Base-by-base conservation (phyloP, 768 basidiomycete genomes). In the Pleurotus cornucopiae region DNA sequence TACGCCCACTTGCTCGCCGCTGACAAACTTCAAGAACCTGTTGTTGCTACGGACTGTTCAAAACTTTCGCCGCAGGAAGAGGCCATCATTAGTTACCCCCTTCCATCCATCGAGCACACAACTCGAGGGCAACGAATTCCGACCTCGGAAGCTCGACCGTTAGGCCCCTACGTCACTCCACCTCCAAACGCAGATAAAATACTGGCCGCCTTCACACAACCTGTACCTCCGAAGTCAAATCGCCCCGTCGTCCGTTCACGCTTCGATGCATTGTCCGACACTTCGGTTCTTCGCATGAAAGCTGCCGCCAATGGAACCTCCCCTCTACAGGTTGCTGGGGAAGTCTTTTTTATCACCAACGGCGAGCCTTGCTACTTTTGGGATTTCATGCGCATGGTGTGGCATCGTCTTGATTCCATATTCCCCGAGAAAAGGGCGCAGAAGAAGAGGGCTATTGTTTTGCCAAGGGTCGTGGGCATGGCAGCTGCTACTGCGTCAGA, bases 361-460 rank as follows among this genome's bases (percentile, higher is more conserved):
- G 94, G 94, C 59, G 95, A 98, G 67, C 96, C 95, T 2, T 79
- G 86, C 55, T 91, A 92, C 71, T 98, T 98, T 76, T 99, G 96
- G 96, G 94, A 97, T 72, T 86, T 96, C 65, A 78, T 86, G 26
- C 81, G 92, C 5, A 71, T 80, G 2, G 71, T 97, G n/a, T 98
- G 92, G 93, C 72, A 78, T 25, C 76, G 79, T 18, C 78, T 90
- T 54, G 83, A 84, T 66, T 73, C 76, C 47, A 73, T 79, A 49
- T 85, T 85, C 65, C 77, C 83, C 13, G 83, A 80, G 5, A 75
- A 75, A 60, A 78, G 81, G 62, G 67, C 71, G 18, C 49, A 63
- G 65, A 66, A 55, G 57, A 73, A 71, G 58, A 65, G 66, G 3
- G 46, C 69, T 12, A 75, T 76, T 63, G 71, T 78, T 49, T 72